Evolutionary conservation across 768 basidiomycete genomes (phyloP).

Genomic region (Lentinula guzmanii): DNA sequence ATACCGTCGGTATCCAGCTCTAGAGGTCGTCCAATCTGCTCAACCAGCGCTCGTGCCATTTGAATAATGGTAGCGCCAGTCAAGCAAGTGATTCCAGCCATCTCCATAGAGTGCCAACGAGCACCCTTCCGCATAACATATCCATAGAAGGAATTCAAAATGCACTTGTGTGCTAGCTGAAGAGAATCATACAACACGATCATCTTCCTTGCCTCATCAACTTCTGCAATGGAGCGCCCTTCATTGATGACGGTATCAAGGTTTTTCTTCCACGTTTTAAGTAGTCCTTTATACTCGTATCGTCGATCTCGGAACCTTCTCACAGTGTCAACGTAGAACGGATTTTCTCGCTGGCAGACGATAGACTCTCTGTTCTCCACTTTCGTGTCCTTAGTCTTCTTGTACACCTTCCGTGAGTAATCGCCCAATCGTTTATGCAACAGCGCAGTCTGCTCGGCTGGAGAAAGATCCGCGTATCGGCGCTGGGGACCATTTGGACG

Average conservation of each 20-base stretch:
- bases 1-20: conserved; percentile 99
- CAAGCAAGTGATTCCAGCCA: conserved; percentile 98
- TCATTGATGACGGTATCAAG: conserved; percentile 66
- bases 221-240: conserved; percentile 71
- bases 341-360: conserved; percentile 96
- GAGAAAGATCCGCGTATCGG: conserved; percentile 76
- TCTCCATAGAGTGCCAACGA: conserved; percentile 99
- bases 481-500: conserved; percentile 67
- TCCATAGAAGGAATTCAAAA: conserved; percentile 99
- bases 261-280: conserved; percentile 99
- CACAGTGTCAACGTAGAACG: conserved; percentile 99
- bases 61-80: conserved; percentile 98
- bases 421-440: conserved; percentile 96
- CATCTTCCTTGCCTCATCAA: conserved; percentile 98
- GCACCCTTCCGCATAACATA: conserved; percentile 99
- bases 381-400: conserved; percentile 96
- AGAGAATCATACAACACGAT: conserved; percentile 97
- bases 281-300: conserved; percentile 98
- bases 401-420: conserved; percentile 98
- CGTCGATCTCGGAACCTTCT: conserved; percentile 94
- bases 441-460: conserved; percentile 84
- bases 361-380: conserved; percentile 91
- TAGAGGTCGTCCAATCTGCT: conserved; percentile 94
- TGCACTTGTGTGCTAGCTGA: conserved; percentile 98
- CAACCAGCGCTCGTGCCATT: conserved; percentile 95